Conservation (phyloP, 1,284 basidiomycete genomes). For the Pterulicium gracile region DNA sequence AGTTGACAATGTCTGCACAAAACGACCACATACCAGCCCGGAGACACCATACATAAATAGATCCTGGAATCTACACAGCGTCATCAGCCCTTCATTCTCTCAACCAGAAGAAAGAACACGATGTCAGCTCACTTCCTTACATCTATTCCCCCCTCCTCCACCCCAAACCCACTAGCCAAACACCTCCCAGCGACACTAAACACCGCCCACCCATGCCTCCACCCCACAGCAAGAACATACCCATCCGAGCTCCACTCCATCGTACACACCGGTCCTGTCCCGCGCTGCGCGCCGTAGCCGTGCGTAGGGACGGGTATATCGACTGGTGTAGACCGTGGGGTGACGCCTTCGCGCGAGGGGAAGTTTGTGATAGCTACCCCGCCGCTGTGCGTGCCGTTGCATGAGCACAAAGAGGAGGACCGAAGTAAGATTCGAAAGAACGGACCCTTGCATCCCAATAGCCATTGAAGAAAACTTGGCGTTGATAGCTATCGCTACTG, state of each 20-base stretch:
- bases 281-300: conserved; percentile 17
- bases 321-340: conserved; percentile 43
- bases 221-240: conserved; percentile 94
- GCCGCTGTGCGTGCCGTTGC: conserved; percentile 30
- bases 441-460: conserved; percentile 66
- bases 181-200: conserved; percentile 89
- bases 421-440: conserved; percentile 7
- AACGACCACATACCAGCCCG: conserved; percentile 39
- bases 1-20: conserved; percentile 1
- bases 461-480: conserved; percentile 79
- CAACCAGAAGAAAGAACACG: background rate
- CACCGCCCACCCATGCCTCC: conserved; percentile 82
- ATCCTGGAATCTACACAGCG: conserved; percentile 62
- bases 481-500: conserved; percentile 65
- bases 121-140: conserved; percentile 28
- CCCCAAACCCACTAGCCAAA: conserved; percentile 64
- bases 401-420: conserved; percentile 4
- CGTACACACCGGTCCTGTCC: conserved; percentile 63
- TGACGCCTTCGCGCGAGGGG: conserved; percentile 42
- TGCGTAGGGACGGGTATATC: conserved; percentile 47
- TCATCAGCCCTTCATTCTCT: conserved; percentile 6
- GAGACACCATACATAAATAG: conserved; percentile 75
- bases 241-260: conserved; percentile 94
- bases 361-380: conserved; percentile 54
- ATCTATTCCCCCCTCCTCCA: conserved; percentile 53